Conservation (phyloP, 139 green algal species). For the Coelastrella sp. region DNA sequence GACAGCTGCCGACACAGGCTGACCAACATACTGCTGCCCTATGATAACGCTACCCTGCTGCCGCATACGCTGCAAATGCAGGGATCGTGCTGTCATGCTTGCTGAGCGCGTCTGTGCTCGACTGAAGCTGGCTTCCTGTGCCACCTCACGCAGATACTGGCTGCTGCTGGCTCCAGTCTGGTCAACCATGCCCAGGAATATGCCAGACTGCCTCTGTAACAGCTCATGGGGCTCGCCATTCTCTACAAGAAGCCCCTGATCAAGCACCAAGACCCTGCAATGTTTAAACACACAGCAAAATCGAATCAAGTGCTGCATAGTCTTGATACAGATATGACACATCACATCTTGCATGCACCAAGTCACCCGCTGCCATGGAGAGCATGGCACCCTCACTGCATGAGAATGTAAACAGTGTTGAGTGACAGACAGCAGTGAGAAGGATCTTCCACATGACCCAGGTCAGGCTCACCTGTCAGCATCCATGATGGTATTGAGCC, state of each 20-base stretch:
- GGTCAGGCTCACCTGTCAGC: slow-evolving; percentile 45
- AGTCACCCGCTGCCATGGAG: too few relatives aligned
- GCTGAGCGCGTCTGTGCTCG: background rate
- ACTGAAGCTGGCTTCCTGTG: slow-evolving; percentile 26
- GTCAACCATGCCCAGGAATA: slow-evolving; percentile 61
- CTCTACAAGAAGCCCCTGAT: slow-evolving; percentile 58
- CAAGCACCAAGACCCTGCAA: slow-evolving; percentile 62
- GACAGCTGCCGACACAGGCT: background rate
- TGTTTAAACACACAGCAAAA: background rate
- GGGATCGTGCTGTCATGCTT: background rate
- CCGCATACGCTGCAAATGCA: background rate
- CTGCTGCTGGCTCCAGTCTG: slow-evolving; percentile 56
- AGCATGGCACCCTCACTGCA: too few relatives aligned
- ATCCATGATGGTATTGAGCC: slow-evolving; percentile 85
- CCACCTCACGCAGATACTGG: slow-evolving; percentile 33
- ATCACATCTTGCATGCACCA: too few relatives aligned
- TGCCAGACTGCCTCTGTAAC: slow-evolving; percentile 49
- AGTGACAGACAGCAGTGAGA: too few relatives aligned
- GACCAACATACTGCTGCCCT: background rate
- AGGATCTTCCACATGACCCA: too few relatives aligned
- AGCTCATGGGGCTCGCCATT: slow-evolving; percentile 55
- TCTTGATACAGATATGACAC: too few relatives aligned
- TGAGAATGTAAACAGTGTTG: too few relatives aligned
- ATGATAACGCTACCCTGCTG: slow-evolving; percentile 29
- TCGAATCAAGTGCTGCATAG: too few relatives aligned